Percentiles rank a stretch among this genome's conserved stretches.
Evolutionary conservation across 306 rosid genomes (phyloP).

Genomic region (barrel medic (Medicago truncatula)): MtrunA17r5.0-ANR NC_053045.1:13017501-13018000

Average conservation of each 20-base stretch:
- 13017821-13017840: not conserved
- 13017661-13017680: slow-evolving; percentile 28
- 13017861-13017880: not conserved
- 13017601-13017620: slow-evolving; percentile 43
- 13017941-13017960: not conserved
- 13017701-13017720: not conserved
- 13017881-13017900: slow-evolving; percentile 1
- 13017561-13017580: too few species aligned
- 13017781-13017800: not conserved
- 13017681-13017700: slow-evolving; percentile 11
- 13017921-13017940: not conserved
- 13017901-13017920: not conserved
- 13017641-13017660: slow-evolving; percentile 52
- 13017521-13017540: slow-evolving; percentile 47
- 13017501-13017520: slow-evolving; percentile 62
- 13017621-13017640: not conserved
- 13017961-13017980: not conserved
- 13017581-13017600: slow-evolving; percentile 55
- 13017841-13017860: not conserved
- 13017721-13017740: not conserved
- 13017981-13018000: not conserved
- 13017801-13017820: not conserved
- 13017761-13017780: not conserved
- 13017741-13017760: not conserved
- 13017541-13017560: slow-evolving; percentile 50